These are phyloP conservation scores for Trichoderma harzianum DNA, from an alignment of 2,329 filamentous ascomycete species.

Conservation along the genomic window DNA sequence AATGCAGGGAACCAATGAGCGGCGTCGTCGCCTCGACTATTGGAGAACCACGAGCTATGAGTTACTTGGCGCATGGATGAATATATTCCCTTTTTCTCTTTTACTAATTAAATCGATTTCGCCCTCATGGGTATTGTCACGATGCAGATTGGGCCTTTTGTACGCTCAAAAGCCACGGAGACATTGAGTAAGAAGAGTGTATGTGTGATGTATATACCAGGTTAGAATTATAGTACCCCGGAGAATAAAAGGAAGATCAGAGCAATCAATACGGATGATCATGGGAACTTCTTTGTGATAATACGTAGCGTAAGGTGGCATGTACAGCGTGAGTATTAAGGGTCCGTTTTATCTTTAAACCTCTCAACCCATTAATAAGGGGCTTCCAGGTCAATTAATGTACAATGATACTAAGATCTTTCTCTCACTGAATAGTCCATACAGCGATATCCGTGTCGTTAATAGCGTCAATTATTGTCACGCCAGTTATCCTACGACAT, in stretches of 20 bases:
- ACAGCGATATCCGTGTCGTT: not conserved
- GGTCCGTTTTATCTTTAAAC: not conserved
- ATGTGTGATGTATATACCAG: not conserved
- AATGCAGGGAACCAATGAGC: constrained; percentile 7
- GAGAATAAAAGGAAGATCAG: not conserved
- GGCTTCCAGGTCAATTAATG: not conserved
- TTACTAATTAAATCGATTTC: not conserved
- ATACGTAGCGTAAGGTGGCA: not conserved
- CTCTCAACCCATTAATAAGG: not conserved
- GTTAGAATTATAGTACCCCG: not conserved
- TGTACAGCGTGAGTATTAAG: not conserved
- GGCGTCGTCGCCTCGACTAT: not conserved
- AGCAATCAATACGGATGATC: not conserved
- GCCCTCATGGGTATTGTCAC: not conserved
- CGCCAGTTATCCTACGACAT: not conserved
- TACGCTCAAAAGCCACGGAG: not conserved
- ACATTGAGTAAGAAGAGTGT: not conserved
- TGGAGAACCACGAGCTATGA: constrained; percentile 18
- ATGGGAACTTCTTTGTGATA: not conserved
- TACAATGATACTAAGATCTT: too few relatives aligned
- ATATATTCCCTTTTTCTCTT: not conserved
- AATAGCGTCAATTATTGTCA: not conserved
- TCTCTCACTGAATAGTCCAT: not conserved
- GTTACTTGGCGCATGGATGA: constrained; percentile 12
- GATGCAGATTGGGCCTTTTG: not conserved